Percentiles rank a stretch among this genome's conserved stretches.
Evolutionary conservation across 2,329 filamentous ascomycete species (phyloP).

Genomic region (Thermothelomyces thermophilus): DNA sequence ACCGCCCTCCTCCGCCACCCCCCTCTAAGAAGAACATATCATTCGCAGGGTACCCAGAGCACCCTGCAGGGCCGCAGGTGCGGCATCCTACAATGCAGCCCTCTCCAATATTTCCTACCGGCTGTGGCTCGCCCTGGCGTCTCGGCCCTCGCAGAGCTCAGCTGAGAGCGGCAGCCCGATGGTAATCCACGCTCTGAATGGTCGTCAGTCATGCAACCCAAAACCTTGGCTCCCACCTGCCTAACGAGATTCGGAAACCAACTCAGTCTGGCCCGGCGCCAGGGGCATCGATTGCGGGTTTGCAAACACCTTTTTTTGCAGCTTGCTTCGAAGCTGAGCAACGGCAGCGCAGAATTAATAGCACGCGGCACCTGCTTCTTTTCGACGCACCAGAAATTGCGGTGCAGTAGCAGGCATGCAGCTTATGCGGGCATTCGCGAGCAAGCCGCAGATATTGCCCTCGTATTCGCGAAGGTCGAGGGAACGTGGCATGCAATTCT

Average conservation of each 20-base stretch:
- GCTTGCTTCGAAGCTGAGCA: not conserved
- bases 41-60: not conserved
- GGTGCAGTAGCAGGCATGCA: no score
- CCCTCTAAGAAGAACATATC: no score
- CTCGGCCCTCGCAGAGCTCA: not conserved
- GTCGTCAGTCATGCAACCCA: not conserved
- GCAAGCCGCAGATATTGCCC: not conserved
- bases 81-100: not conserved
- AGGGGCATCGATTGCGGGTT: not conserved
- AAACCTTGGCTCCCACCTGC: slow-evolving; percentile 5
- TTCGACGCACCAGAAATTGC: not conserved
- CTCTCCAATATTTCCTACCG: slow-evolving; percentile 7
- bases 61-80: not conserved
- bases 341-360: not conserved
- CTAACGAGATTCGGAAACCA: slow-evolving; percentile 7
- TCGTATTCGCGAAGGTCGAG: not conserved
- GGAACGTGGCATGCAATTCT: no score
- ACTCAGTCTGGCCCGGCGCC: not conserved
- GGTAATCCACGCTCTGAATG: not conserved
- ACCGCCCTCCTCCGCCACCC: no score
- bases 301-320: not conserved
- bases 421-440: not conserved
- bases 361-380: not conserved
- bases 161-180: not conserved
- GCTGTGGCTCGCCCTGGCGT: slow-evolving; percentile 1